Percentiles rank a stretch among this genome's conserved stretches.
phyloP scores from a whole-genome alignment of 2,329 filamentous ascomycete genomes.

The Aspergillus bombycis region DNA sequence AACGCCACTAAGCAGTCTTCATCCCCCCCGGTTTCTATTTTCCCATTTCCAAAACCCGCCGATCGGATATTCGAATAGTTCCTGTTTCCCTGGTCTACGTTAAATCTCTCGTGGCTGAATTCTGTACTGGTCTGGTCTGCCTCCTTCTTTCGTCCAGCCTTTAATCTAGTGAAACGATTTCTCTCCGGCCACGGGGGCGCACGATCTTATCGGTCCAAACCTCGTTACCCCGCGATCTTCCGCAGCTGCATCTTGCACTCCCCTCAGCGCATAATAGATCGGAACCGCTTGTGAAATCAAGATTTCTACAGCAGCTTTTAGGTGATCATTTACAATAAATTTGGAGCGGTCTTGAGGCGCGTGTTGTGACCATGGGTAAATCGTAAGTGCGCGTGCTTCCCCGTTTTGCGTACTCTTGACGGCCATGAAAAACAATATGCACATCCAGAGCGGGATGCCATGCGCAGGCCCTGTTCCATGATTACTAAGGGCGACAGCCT shows the following conservation, averaged over 20 bases:
- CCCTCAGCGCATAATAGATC: conserved; percentile 13
- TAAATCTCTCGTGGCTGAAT: background rate
- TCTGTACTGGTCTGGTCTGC: conserved; percentile 1
- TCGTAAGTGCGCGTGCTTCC: conserved; percentile 34
- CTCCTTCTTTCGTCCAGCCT: background rate
- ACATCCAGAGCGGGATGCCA: background rate
- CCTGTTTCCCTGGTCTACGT: background rate
- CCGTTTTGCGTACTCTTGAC: conserved; percentile 14
- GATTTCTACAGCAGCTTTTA: too few species aligned
- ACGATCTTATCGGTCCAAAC: conserved; percentile 25
- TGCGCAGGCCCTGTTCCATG: background rate
- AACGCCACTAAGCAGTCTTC: conserved; percentile 12
- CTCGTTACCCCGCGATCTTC: conserved; percentile 26
- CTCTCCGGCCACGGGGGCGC: conserved; percentile 13
- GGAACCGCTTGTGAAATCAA: background rate
- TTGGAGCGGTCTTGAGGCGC: background rate
- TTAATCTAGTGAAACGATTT: background rate
- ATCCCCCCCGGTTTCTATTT: background rate
- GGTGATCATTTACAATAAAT: background rate
- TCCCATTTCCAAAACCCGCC: conserved; percentile 2
- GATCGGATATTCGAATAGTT: background rate
- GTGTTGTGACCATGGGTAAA: conserved; percentile 36
- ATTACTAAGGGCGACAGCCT: background rate
- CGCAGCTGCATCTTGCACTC: conserved; percentile 15
- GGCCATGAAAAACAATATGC: background rate